Percentiles rank a stretch among this genome's conserved stretches.
Conservation (phyloP, 352 stramenopile species). For the Elongisporangium prolatum region DNA sequence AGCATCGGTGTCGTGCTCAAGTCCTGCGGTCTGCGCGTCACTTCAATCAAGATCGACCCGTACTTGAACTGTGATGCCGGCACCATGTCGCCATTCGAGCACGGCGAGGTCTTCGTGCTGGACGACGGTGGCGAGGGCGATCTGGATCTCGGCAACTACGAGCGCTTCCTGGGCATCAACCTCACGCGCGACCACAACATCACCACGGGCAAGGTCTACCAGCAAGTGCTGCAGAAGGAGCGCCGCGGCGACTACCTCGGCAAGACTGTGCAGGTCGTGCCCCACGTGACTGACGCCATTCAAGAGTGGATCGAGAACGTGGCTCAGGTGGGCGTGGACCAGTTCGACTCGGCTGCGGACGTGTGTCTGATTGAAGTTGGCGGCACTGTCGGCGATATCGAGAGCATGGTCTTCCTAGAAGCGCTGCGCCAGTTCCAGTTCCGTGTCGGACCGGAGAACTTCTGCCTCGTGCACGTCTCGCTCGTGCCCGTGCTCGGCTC, state of each 20-base stretch:
- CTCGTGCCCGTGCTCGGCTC: conserved; percentile 97
- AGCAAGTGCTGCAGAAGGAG: conserved; percentile 95
- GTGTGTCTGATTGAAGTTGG: conserved; percentile 99
- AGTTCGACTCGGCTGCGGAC: conserved; percentile 72
- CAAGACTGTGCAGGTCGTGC: conserved; percentile 99
- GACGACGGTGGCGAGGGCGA: conserved; percentile 97
- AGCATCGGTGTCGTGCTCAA: conserved; percentile 98
- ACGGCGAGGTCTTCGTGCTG: conserved; percentile 97
- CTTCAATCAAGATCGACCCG: conserved; percentile 99
- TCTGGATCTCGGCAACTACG: conserved; percentile 98
- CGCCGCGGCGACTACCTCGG: conserved; percentile 96
- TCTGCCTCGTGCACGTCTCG: conserved; percentile 98
- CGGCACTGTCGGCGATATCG: conserved; percentile 99
- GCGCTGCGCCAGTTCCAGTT: conserved; percentile 99
- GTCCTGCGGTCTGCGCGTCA: conserved; percentile 92
- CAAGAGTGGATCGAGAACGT: conserved; percentile 98
- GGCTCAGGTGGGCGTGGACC: conserved; percentile 92
- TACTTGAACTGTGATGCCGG: conserved; percentile 99
- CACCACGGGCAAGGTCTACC: conserved; percentile 98
- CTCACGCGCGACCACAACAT: conserved; percentile 98
- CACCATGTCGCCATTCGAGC: conserved; percentile 97
- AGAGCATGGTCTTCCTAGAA: conserved; percentile 99
- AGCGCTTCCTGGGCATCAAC: conserved; percentile 96
- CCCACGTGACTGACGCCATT: conserved; percentile 93
- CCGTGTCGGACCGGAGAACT: conserved; percentile 96